These are phyloP conservation scores for Blastocystis sp. DNA, from an alignment of 352 stramenopile genomes.

Conservation along the genomic window DNA sequence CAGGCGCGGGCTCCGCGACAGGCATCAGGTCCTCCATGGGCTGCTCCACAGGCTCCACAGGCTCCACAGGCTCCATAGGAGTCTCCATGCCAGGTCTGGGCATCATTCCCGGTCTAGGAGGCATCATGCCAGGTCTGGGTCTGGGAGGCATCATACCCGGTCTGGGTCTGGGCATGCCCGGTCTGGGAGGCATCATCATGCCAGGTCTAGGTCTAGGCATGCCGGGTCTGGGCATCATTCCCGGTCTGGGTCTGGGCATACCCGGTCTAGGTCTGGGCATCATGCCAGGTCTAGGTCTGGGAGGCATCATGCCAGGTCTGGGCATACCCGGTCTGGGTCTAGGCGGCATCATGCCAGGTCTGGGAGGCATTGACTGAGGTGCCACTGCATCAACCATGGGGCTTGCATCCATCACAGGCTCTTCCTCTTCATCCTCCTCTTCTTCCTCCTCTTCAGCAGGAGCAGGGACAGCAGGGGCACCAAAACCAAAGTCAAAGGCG, in stretches of 20 bases:
- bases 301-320: conserved; percentile 29
- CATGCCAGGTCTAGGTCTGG: conserved; percentile 40
- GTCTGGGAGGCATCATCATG: conserved; percentile 23
- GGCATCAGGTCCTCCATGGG: neutral
- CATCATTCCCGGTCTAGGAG: neutral
- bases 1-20: neutral
- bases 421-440: neutral
- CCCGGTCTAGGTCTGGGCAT: conserved; percentile 24
- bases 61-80: neutral
- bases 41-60: neutral
- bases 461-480: neutral
- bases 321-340: neutral
- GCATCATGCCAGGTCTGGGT: conserved; percentile 11
- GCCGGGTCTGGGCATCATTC: conserved; percentile 16
- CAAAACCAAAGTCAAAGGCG: neutral
- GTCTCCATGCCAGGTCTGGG: too few species aligned
- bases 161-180: conserved; percentile 7
- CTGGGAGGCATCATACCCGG: conserved; percentile 48
- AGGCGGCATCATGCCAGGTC: conserved; percentile 28
- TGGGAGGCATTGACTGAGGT: neutral
- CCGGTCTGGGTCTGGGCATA: neutral
- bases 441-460: neutral
- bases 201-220: conserved; percentile 48
- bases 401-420: neutral
- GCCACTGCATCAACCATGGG: neutral